phyloP scores from a whole-genome alignment of 2,329 filamentous ascomycete genomes.

The Claviceps pusilla region DNA sequence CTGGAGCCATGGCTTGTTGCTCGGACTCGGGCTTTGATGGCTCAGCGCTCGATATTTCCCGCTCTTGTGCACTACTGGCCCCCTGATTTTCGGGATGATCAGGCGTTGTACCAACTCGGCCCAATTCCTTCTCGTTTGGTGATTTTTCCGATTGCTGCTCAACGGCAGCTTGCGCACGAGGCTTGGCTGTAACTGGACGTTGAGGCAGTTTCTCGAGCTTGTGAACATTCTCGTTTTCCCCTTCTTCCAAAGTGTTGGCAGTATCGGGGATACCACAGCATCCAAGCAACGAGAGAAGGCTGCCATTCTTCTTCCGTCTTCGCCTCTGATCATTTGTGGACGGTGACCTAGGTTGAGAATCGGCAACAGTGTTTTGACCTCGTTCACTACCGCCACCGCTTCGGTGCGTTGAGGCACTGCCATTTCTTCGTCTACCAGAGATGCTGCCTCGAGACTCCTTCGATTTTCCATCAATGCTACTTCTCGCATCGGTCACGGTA shows the following conservation, averaged over 20 bases:
- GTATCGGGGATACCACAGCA: conserved; percentile 53
- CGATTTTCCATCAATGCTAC: conserved; percentile 48
- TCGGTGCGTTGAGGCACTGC: conserved; percentile 52
- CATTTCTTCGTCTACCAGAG: conserved; percentile 46
- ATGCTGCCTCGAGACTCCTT: conserved; percentile 53
- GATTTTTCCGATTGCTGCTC: conserved; percentile 29
- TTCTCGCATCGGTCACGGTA: conserved; percentile 42
- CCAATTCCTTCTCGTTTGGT: conserved; percentile 35
- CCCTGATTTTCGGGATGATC: conserved; percentile 29
- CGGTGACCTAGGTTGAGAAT: conserved; percentile 38
- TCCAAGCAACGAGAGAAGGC: conserved; percentile 45
- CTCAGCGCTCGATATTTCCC: conserved; percentile 24
- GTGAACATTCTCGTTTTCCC: conserved; percentile 38
- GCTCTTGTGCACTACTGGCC: conserved; percentile 31
- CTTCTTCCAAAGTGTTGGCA: conserved; percentile 36
- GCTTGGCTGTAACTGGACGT: conserved; percentile 38
- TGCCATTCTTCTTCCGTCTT: conserved; percentile 39
- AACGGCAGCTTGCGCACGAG: conserved; percentile 36
- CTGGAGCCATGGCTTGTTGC: conserved; percentile 27
- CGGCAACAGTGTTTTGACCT: conserved; percentile 29
- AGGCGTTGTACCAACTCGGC: conserved; percentile 19
- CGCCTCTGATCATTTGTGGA: conserved; percentile 34
- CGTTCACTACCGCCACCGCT: conserved; percentile 39
- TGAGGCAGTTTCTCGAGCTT: conserved; percentile 43
- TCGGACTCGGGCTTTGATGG: conserved; percentile 32